Evolutionary conservation across 2,329 filamentous ascomycete genomes (phyloP).

Genomic region (Tolypocladium inflatum): DNA sequence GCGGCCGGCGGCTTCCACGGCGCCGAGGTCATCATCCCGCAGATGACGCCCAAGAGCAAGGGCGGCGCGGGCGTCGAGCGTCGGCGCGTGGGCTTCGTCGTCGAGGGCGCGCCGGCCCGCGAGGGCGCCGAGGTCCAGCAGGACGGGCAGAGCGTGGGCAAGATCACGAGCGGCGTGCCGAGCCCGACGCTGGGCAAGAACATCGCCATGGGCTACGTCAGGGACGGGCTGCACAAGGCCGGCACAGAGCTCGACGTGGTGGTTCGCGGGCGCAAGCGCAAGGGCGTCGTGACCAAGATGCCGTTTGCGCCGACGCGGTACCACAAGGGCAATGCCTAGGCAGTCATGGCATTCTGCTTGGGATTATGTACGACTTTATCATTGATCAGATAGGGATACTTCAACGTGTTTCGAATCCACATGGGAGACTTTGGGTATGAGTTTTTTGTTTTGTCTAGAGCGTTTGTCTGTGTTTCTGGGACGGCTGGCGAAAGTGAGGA

Average conservation of each 20-base stretch:
- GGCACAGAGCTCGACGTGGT: slow-evolving; percentile 73
- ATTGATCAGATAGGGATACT: slow-evolving; percentile 6
- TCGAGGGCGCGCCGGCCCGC: slow-evolving; percentile 80
- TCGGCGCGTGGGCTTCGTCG: slow-evolving; percentile 69
- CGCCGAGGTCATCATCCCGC: slow-evolving; percentile 63
- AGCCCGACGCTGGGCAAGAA: slow-evolving; percentile 81
- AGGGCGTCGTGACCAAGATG: slow-evolving; percentile 75
- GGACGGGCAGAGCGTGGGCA: slow-evolving; percentile 60
- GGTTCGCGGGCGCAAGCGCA: slow-evolving; percentile 66
- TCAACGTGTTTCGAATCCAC: slow-evolving; percentile 9
- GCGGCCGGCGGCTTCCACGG: slow-evolving; percentile 71
- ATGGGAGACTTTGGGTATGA: background rate
- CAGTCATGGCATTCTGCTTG: background rate
- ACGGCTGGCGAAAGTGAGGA: slow-evolving; percentile 1
- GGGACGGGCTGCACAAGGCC: slow-evolving; percentile 70
- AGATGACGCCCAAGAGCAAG: slow-evolving; percentile 65
- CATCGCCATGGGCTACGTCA: slow-evolving; percentile 92
- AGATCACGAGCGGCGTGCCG: slow-evolving; percentile 81
- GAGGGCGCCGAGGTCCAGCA: slow-evolving; percentile 76
- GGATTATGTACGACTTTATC: slow-evolving; percentile 8
- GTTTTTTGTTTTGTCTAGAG: background rate
- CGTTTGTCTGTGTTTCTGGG: background rate
- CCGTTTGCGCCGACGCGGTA: slow-evolving; percentile 79
- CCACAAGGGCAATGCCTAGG: slow-evolving; percentile 23
- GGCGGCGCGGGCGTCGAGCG: slow-evolving; percentile 60